These are phyloP conservation scores for Citrus glauca DNA, from an alignment of 345 rosid genomes.

Conservation along the genomic window DNA sequence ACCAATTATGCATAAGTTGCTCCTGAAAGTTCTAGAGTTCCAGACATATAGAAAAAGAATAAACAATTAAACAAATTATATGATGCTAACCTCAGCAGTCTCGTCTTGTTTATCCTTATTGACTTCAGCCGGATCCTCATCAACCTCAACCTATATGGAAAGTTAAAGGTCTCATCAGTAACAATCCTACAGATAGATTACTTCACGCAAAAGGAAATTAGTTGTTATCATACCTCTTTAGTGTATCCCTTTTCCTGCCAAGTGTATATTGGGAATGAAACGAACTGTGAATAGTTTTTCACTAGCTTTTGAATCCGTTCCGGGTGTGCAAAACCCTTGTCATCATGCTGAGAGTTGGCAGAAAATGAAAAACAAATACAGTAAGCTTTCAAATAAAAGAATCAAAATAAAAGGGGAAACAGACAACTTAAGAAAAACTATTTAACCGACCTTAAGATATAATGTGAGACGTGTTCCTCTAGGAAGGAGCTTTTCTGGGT, in stretches of 20 bases:
- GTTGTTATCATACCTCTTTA: conserved; percentile 61
- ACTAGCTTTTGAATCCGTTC: conserved; percentile 90
- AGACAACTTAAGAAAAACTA: conserved; percentile 10
- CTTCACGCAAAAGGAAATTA: not conserved
- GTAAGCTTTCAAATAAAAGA: conserved; percentile 7
- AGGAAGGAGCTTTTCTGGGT: conserved; percentile 67
- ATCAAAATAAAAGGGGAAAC: not conserved
- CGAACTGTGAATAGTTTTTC: conserved; percentile 94
- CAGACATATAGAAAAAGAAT: not conserved
- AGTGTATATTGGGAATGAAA: conserved; percentile 95
- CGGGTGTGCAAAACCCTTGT: conserved; percentile 89
- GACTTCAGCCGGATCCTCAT: conserved; percentile 82
- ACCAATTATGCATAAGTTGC: conserved; percentile 1
- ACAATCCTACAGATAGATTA: not conserved
- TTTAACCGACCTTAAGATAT: conserved; percentile 69
- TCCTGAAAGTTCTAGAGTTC: conserved; percentile 3
- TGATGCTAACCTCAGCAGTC: conserved; percentile 49
- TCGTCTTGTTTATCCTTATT: conserved; percentile 52
- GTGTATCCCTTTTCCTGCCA: conserved; percentile 98
- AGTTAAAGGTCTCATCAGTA: not conserved
- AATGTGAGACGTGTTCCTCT: conserved; percentile 89
- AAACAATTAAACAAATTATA: conserved; percentile 6
- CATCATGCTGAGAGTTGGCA: conserved; percentile 51
- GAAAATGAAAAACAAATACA: conserved; percentile 2
- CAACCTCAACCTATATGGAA: conserved; percentile 78